Base-by-base conservation (phyloP, 1,139 yeast species). In the Geotrichum europaeum region DNA sequence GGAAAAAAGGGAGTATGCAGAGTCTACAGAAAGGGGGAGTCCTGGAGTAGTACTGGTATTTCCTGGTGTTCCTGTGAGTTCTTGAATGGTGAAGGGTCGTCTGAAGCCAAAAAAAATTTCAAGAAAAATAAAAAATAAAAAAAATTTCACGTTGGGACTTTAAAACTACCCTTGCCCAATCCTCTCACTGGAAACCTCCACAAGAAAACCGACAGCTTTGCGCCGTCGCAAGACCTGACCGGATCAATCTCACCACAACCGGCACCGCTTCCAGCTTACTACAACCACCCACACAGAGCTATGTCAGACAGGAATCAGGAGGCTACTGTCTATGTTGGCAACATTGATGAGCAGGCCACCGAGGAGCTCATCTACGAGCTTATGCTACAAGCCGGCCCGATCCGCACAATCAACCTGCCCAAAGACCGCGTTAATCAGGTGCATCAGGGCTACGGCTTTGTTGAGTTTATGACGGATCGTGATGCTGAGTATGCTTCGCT, bases 401-500 rank as follows among this genome's bases (percentile, higher is more conserved):
- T 94, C 4, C 78, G 78, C 56, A 79, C 83, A 43, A 79, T 94
- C 13, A 81, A 86, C 66, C 77, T 94, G 67, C 98, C 98, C 4
- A 85, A 84, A 68, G 97, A 91, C 70, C 79, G 92, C 65, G 79
- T 90, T 4, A 76, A 84, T 51, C 83, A 83, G 63, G 78, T 82
- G 1, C 91, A 87, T 68, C 96, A 87, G 69, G 98, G 97, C 20
- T 94, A 79, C 74, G 98, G 96, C 13, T 94, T 94, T 74, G 86
- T 89, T 1, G 96, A 89, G 70, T 86, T 88, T 68, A 75, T 79
- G 59, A 77, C 79, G 12, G 75, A 76, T 2, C 77, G 74, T 25
- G 97, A 91, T 68, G 87, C 89, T 0, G 87, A 84, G 18, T 94
- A 92, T 69, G 90, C 86, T 0, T 73, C 81, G 47, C 79, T 81